phyloP scores from a whole-genome alignment of 2,329 filamentous ascomycete species.

The Aspergillus awamori region DNA sequence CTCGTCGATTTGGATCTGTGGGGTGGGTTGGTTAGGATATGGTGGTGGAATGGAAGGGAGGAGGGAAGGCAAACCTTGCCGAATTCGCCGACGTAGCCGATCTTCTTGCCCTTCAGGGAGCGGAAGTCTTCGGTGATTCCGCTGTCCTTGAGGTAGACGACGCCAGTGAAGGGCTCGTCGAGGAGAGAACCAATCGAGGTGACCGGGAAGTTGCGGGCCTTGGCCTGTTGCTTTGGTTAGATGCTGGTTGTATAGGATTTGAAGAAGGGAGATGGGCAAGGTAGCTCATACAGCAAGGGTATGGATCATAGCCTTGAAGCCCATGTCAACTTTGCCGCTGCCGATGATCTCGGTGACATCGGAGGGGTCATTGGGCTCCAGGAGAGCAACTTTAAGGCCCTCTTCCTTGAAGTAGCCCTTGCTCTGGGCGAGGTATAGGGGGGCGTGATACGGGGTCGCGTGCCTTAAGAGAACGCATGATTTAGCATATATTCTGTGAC shows the following conservation, averaged over 20 bases:
- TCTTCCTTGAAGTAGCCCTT: constrained; percentile 75
- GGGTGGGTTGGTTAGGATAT: background rate
- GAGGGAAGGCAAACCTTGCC: constrained; percentile 56
- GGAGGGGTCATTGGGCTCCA: constrained; percentile 78
- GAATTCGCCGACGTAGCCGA: constrained; percentile 79
- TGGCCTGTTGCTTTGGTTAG: constrained; percentile 55
- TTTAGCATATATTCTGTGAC: constrained; percentile 31
- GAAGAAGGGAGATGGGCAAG: background rate
- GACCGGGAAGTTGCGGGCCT: constrained; percentile 74
- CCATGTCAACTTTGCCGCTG: constrained; percentile 73
- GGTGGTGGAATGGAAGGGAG: background rate
- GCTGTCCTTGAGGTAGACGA: constrained; percentile 73
- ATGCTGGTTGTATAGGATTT: background rate
- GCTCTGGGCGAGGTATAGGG: constrained; percentile 74
- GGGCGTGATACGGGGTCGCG: constrained; percentile 78
- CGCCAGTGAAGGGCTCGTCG: constrained; percentile 78
- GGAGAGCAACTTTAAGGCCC: constrained; percentile 74
- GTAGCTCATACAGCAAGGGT: constrained; percentile 65
- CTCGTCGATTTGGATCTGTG: constrained; percentile 77
- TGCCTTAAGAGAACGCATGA: constrained; percentile 58
- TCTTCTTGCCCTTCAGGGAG: constrained; percentile 73
- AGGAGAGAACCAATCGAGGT: constrained; percentile 73
- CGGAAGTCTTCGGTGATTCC: constrained; percentile 76
- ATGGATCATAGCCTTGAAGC: constrained; percentile 84
- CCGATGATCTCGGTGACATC: constrained; percentile 83